Evolutionary conservation across 495 filamentous ascomycete genomes (phyloP), one percentile per base, ranked within the genome.

Genomic region (Penicillium mononematosum): DNA sequence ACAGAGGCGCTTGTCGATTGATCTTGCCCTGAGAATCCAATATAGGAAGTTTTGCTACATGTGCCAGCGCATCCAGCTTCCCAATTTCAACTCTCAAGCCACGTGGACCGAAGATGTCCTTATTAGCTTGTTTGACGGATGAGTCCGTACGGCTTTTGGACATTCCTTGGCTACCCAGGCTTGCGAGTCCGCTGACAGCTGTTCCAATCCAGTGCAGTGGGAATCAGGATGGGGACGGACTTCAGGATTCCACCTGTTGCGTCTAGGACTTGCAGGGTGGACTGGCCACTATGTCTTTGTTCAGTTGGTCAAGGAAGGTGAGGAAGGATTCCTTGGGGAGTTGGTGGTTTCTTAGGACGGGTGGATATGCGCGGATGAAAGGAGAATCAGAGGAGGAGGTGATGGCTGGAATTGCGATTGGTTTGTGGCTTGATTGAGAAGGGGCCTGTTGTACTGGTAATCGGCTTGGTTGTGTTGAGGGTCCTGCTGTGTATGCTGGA

Each of bases 221-320:
- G 47, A 69, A 73, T 1, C n/a, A 71, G 59, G 22, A 71, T 60
- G 0, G 72, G 72, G 8, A 75, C 67, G 10, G 66, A 64, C 11
- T 57, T 55, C 2, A 75, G 42, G 2, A 73, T 56, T 0, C 69
- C 69, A 3, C 72, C 70, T 11, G 70, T 72, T 14, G 58, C 61
- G 20, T 73, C 65, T 20, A 75, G 67, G 14, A 72, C 64, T 52
- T 75, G 66, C 19, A 72, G 62, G 9, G 71, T 8, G 72, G 71
- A 43, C 57, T 70, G 44, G 47, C 63, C n/a, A 59, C 43, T 17
- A 67, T 58, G 9, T 60, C 59, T 25, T 69, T 61, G 48, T 74
- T 75, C 29, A 74, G 62, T 9, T 62, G 45, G 36, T 74, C 68
- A 24, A 72, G 50, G 55, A 72, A 69, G 12, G 19, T 32, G 29